Evolutionary conservation across 2,329 filamentous ascomycete genomes (phyloP).

Genomic region (Botryotinia globosa): DNA sequence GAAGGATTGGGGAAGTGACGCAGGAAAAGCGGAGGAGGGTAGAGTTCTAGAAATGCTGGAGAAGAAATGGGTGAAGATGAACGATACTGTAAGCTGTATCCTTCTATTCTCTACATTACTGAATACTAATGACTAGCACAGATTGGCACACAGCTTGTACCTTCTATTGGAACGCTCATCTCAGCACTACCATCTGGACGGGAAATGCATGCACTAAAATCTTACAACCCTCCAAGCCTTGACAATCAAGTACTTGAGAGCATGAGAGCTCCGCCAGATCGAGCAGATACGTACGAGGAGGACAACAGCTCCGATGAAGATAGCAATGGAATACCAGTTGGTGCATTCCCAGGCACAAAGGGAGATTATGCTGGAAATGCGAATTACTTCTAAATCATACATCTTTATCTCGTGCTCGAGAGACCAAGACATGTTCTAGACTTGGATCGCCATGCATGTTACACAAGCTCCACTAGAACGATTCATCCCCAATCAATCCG

Average conservation of each 20-base stretch:
- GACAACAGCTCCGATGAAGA: conserved; percentile 46
- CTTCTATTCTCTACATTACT: neutral
- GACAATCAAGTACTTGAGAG: conserved; percentile 62
- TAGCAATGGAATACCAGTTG: conserved; percentile 39
- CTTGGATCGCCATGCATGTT: neutral
- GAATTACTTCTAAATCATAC: conserved; percentile 32
- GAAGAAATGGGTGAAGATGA: conserved; percentile 86
- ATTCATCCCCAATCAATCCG: neutral
- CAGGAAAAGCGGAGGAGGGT: conserved; percentile 78
- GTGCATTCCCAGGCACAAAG: conserved; percentile 51
- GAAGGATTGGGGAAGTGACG: conserved; percentile 74
- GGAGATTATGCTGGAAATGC: conserved; percentile 41
- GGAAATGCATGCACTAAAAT: conserved; percentile 73
- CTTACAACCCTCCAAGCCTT: conserved; percentile 64
- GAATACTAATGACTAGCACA: conserved; percentile 39
- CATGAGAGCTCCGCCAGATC: conserved; percentile 55
- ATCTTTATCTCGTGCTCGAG: neutral
- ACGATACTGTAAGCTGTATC: conserved; percentile 70
- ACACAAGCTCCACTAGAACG: conserved; percentile 12
- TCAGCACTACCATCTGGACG: conserved; percentile 82
- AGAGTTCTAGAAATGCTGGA: conserved; percentile 84
- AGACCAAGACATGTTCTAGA: neutral
- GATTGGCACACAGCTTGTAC: conserved; percentile 78
- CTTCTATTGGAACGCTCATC: conserved; percentile 67
- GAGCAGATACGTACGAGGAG: conserved; percentile 43